Percentiles rank a stretch among this genome's conserved stretches.
Conservation (phyloP, 306 rosid species). For the Sechiopsis laciniata region DNA sequence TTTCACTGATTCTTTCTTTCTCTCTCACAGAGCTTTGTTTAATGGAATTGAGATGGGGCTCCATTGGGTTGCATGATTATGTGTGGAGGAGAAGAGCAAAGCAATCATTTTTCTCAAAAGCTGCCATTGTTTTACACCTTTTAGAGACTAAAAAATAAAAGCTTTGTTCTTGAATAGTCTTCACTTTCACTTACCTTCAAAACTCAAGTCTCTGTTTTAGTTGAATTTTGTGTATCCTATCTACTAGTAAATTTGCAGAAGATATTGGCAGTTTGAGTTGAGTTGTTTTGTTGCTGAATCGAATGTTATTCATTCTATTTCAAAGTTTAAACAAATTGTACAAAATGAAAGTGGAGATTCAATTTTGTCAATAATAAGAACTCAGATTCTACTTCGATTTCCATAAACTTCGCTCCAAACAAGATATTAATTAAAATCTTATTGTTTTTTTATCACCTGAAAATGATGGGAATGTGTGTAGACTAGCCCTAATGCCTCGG, state of each 20-base stretch:
- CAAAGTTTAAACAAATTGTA: too few relatives aligned
- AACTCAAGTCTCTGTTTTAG: not conserved
- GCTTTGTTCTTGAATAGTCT: not conserved
- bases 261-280: not conserved
- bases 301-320: not conserved
- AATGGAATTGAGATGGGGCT: slow-evolving; percentile 19
- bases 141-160: not conserved
- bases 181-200: not conserved
- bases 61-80: slow-evolving; percentile 33
- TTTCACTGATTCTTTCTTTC: not conserved
- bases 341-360: too few relatives aligned
- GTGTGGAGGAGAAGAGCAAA: slow-evolving; percentile 27
- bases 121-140: slow-evolving; percentile 8
- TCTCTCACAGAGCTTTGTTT: not conserved
- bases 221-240: not conserved
- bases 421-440: too few relatives aligned
- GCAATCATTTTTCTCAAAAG: slow-evolving; percentile 22
- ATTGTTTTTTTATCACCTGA: too few relatives aligned
- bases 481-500: too few relatives aligned
- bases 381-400: too few relatives aligned
- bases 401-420: too few relatives aligned
- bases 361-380: too few relatives aligned
- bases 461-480: too few relatives aligned
- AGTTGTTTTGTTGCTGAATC: not conserved
- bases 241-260: too few relatives aligned